Percentiles rank a stretch among this genome's conserved stretches.
These are phyloP conservation scores for Carex arenaria DNA, from an alignment of 202 grass and related monocot genomes.

Conservation along the genomic window DNA sequence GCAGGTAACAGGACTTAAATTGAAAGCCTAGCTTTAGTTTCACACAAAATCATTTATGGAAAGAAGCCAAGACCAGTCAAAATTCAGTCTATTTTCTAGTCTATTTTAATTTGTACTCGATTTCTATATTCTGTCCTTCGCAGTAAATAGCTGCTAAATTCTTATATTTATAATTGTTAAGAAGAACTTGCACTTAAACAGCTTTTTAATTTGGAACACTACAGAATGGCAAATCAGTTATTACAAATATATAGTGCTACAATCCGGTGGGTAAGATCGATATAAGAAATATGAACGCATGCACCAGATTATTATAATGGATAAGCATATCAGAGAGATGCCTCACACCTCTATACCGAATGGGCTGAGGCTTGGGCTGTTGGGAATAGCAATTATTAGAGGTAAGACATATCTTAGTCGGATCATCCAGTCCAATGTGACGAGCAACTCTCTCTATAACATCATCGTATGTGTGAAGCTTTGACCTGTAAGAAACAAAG, in stretches of 20 bases:
- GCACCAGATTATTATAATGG: neutral
- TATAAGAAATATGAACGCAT: slow-evolving; percentile 1
- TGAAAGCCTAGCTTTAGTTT: slow-evolving; percentile 42
- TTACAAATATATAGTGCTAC: neutral
- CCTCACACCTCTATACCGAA: slow-evolving; percentile 82
- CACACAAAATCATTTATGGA: neutral
- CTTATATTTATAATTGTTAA: neutral
- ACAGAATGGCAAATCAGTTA: neutral
- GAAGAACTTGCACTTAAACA: neutral
- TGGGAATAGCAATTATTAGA: slow-evolving; percentile 89
- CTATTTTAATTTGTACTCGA: neutral
- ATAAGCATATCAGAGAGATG: slow-evolving; percentile 91
- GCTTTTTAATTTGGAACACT: neutral
- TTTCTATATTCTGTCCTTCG: neutral
- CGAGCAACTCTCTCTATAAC: slow-evolving; percentile 84
- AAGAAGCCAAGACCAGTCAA: neutral
- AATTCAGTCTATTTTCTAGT: neutral
- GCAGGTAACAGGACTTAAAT: neutral
- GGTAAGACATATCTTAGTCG: slow-evolving; percentile 91
- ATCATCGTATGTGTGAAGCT: slow-evolving; percentile 91
- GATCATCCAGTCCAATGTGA: slow-evolving; percentile 69
- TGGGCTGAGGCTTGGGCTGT: slow-evolving; percentile 90
- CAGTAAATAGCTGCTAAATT: neutral
- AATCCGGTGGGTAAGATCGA: neutral
- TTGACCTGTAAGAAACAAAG: slow-evolving; percentile 38